Conservation (phyloP, 208 protist genomes). For the Trypanosoma cruzi region DNA sequence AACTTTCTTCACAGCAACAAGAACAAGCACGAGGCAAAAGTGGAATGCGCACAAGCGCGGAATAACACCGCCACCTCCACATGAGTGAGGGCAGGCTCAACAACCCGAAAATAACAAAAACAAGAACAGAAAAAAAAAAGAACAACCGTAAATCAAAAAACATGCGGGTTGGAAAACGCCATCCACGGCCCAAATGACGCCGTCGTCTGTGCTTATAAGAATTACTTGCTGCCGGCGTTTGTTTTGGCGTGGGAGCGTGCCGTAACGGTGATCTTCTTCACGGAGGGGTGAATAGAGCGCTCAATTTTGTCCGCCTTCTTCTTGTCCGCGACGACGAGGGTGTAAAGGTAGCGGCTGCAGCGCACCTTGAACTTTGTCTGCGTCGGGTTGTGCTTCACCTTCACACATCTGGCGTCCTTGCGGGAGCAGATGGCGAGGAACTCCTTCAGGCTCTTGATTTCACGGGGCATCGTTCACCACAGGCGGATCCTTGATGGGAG, state of each 20-base stretch:
- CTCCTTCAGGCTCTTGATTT: slow-evolving; percentile 94
- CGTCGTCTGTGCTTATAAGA: background rate
- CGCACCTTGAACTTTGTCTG: slow-evolving; percentile 95
- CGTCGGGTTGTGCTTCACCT: slow-evolving; percentile 91
- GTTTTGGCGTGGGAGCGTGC: slow-evolving; percentile 84
- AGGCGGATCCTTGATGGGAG: slow-evolving; percentile 14
- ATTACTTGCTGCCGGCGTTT: slow-evolving; percentile 78
- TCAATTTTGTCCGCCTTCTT: slow-evolving; percentile 94
- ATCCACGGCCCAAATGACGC: background rate
- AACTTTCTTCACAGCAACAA: too few species aligned
- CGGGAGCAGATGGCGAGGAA: slow-evolving; percentile 93
- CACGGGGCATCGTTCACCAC: slow-evolving; percentile 72
- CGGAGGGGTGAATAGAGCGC: slow-evolving; percentile 86
- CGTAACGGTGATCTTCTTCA: slow-evolving; percentile 91
- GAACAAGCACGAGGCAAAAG: too few species aligned
- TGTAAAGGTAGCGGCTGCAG: slow-evolving; percentile 94
- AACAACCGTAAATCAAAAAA: background rate
- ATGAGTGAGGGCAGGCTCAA: background rate
- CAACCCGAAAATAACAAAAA: background rate
- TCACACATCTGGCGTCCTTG: slow-evolving; percentile 92
- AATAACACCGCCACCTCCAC: too few species aligned
- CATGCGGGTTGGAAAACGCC: background rate
- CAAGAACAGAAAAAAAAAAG: background rate
- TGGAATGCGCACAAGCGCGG: too few species aligned
- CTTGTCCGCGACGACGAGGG: slow-evolving; percentile 89